These are phyloP conservation scores for Kluyveromyces wickerhamii DNA, from an alignment of 805 yeast species.

Conservation along the genomic window DNA sequence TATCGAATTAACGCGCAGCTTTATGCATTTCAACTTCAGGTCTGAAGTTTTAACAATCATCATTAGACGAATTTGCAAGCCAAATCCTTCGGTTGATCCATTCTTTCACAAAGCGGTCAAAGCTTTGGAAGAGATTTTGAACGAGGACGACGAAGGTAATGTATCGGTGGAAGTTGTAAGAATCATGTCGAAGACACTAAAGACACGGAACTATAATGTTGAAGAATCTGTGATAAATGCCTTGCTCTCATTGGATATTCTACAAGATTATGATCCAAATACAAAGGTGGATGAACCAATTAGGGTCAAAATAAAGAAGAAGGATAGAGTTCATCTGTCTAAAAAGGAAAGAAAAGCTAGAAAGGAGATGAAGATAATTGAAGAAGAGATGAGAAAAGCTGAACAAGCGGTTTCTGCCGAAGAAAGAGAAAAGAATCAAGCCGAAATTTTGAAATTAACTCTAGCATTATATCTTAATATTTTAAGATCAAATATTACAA, in stretches of 20 bases:
- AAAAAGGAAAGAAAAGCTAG: constrained; percentile 82
- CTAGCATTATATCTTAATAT: constrained; percentile 72
- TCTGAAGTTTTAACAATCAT: constrained; percentile 63
- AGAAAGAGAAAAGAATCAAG: constrained; percentile 79
- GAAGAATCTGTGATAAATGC: constrained; percentile 77
- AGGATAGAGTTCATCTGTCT: constrained; percentile 85
- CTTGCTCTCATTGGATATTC: constrained; percentile 56
- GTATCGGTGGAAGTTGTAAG: constrained; percentile 68
- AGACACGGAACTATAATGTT: constrained; percentile 65
- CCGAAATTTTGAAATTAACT: constrained; percentile 68
- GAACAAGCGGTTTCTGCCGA: constrained; percentile 82
- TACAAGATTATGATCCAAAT: constrained; percentile 68
- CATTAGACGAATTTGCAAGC: constrained; percentile 60
- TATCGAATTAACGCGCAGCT: constrained; percentile 61
- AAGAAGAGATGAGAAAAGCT: constrained; percentile 80
- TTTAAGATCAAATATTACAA: constrained; percentile 52
- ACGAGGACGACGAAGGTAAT: constrained; percentile 77
- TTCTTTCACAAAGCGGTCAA: constrained; percentile 53
- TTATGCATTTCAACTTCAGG: constrained; percentile 75
- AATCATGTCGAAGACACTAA: constrained; percentile 59
- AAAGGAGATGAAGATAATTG: constrained; percentile 80
- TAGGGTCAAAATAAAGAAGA: constrained; percentile 56
- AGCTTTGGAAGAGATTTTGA: constrained; percentile 59
- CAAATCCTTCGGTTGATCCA: constrained; percentile 36
- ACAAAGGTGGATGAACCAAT: constrained; percentile 38